phyloP scores from a whole-genome alignment of 768 basidiomycete species.

The Boletus rubropictus region DNA sequence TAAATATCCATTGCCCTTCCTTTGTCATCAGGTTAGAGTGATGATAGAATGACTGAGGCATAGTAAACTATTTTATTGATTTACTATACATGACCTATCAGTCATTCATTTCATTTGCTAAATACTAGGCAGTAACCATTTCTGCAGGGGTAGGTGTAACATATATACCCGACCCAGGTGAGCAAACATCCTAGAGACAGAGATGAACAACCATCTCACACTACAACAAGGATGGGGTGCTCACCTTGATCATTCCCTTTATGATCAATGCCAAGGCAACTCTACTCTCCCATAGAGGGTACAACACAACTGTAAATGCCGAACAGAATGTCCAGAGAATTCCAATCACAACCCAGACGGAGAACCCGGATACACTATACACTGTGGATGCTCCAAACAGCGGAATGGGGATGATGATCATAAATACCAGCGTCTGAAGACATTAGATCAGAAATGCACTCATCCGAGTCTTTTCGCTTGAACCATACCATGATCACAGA shows the following conservation, averaged over 20 bases:
- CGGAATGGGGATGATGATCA: constrained; percentile 77
- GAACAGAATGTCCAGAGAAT: constrained; percentile 84
- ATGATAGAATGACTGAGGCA: too few relatives aligned
- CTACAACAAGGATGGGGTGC: background rate
- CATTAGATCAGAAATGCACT: background rate
- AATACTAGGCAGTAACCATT: background rate
- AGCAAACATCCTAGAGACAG: constrained; percentile 36
- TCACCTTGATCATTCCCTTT: constrained; percentile 60
- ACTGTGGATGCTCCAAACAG: constrained; percentile 79
- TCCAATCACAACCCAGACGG: constrained; percentile 76
- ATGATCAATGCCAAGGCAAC: constrained; percentile 54
- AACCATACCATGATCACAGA: constrained; percentile 57
- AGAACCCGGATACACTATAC: constrained; percentile 57
- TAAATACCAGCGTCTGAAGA: constrained; percentile 50
- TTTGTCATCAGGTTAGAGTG: too few relatives aligned
- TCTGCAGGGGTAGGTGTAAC: constrained; percentile 9
- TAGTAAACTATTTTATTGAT: background rate
- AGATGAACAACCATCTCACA: background rate
- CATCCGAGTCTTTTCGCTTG: background rate
- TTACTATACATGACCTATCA: background rate
- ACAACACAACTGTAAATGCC: constrained; percentile 68
- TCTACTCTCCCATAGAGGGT: constrained; percentile 83
- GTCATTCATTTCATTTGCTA: background rate
- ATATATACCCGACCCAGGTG: constrained; percentile 38
- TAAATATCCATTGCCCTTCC: too few relatives aligned